Evolutionary conservation across 176 grass and related monocot genomes (phyloP).

Genomic region (Neostapfia colusana): DNA sequence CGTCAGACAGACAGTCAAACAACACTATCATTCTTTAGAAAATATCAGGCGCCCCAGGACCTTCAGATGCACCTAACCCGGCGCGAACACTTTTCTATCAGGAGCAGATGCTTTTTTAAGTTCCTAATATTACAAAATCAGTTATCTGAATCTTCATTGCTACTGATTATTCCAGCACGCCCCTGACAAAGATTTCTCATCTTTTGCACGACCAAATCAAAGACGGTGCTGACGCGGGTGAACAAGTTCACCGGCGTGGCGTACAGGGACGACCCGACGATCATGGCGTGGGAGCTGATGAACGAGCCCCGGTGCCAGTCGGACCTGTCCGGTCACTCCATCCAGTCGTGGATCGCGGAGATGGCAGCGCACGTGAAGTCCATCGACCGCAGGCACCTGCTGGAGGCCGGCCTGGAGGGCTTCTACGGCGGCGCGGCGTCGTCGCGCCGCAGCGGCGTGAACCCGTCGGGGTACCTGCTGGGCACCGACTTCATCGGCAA

Average conservation of each 20-base stretch:
- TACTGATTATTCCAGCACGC: no score
- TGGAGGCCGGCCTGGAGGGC: slow-evolving; percentile 91
- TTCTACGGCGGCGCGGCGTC: slow-evolving; percentile 74
- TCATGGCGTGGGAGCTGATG: slow-evolving; percentile 98
- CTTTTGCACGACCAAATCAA: neutral
- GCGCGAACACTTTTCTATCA: no score
- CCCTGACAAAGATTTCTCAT: neutral
- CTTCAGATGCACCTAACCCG: no score
- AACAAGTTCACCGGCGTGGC: slow-evolving; percentile 82
- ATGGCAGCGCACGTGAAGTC: slow-evolving; percentile 92
- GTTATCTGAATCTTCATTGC: neutral
- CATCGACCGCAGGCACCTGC: slow-evolving; percentile 75
- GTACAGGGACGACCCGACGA: slow-evolving; percentile 88
- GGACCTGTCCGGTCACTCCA: slow-evolving; percentile 61
- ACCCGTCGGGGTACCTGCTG: slow-evolving; percentile 59
- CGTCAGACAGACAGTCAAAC: slow-evolving; percentile 28
- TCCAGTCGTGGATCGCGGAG: slow-evolving; percentile 89
- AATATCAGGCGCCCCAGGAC: no score
- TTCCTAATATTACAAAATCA: no score
- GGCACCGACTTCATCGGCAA: slow-evolving; percentile 96
- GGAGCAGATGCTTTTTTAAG: no score
- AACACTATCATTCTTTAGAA: neutral
- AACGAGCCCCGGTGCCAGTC: slow-evolving; percentile 97
- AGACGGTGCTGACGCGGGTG: slow-evolving; percentile 75
- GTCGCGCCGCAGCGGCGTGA: slow-evolving; percentile 19